A percentile compares a stretch with the other conserved stretches of the same genome.
phyloP scores from a whole-genome alignment of 164 flowering plant species.

The Litsea cubeba region DNA sequence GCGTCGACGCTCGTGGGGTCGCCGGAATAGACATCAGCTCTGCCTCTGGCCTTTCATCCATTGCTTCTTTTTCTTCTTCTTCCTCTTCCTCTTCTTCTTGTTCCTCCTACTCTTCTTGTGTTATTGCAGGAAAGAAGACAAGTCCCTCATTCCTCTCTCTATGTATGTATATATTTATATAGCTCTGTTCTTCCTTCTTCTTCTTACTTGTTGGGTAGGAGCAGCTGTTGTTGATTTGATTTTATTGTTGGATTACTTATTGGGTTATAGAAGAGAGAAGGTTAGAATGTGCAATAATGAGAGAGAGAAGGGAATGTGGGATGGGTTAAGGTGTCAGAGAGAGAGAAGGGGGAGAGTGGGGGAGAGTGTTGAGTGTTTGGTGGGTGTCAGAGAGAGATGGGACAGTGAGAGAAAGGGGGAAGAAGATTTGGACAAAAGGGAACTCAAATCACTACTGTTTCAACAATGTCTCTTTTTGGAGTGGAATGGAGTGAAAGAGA shows the following conservation, averaged over 20 bases:
- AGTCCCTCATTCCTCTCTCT: not conserved
- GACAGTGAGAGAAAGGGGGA: not conserved
- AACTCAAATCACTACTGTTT: not conserved
- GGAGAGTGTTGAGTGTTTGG: not conserved
- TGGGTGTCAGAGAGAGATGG: not conserved
- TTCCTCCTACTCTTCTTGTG: not conserved
- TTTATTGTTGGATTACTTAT: too few relatives aligned
- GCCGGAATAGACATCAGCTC: constrained; percentile 96
- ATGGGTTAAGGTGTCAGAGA: not conserved
- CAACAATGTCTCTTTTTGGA: too few relatives aligned
- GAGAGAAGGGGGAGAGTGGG: not conserved
- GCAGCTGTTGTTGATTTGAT: too few relatives aligned
- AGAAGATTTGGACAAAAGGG: not conserved
- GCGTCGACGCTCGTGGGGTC: constrained; percentile 81
- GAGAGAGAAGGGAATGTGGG: not conserved
- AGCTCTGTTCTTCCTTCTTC: too few relatives aligned
- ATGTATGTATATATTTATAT: not conserved
- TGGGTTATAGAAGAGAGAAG: not conserved
- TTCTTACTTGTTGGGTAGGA: too few relatives aligned
- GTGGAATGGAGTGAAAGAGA: too few relatives aligned
- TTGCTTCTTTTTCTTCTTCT: constrained; percentile 7
- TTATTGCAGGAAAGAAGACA: not conserved
- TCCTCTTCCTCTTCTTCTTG: not conserved
- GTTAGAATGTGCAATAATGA: not conserved
- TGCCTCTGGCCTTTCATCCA: constrained; percentile 84